These are phyloP conservation scores for Metschnikowia koreensis DNA, from an alignment of 805 yeast genomes.

Conservation along the genomic window DNA sequence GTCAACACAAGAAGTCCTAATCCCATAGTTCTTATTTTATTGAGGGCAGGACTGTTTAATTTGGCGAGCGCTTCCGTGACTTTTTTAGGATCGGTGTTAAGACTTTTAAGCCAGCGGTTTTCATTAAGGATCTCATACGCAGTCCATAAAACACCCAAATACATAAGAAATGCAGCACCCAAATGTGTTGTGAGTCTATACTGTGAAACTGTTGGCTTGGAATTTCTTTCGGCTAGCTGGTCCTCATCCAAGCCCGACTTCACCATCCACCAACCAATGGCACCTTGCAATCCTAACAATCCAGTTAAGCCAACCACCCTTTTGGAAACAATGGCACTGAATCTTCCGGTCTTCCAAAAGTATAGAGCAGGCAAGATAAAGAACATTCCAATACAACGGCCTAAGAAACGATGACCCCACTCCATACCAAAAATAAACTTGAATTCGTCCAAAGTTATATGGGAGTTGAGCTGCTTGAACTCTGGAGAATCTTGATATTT, in stretches of 20 bases:
- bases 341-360: constrained; percentile 63
- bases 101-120: constrained; percentile 54
- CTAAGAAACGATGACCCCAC: constrained; percentile 94
- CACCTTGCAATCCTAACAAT: constrained; percentile 88
- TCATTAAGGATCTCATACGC: constrained; percentile 83
- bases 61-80: constrained; percentile 55
- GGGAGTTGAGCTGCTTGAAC: constrained; percentile 82
- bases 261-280: constrained; percentile 99
- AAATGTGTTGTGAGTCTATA: constrained; percentile 91
- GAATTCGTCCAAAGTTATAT: constrained; percentile 86
- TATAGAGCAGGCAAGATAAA: constrained; percentile 84
- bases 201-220: constrained; percentile 97
- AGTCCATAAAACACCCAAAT: constrained; percentile 86
- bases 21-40: constrained; percentile 55
- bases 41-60: constrained; percentile 60
- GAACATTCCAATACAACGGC: constrained; percentile 83
- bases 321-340: constrained; percentile 56
- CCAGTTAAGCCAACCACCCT: constrained; percentile 71
- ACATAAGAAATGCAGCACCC: constrained; percentile 87
- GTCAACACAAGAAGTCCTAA: constrained; percentile 62
- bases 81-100: constrained; percentile 47
- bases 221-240: constrained; percentile 70
- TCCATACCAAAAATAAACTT: constrained; percentile 95
- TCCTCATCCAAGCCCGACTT: constrained; percentile 86
- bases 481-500: constrained; percentile 89